Conservation (phyloP, 2,329 filamentous ascomycete genomes). For the Hypoxylon sp. region DNA sequence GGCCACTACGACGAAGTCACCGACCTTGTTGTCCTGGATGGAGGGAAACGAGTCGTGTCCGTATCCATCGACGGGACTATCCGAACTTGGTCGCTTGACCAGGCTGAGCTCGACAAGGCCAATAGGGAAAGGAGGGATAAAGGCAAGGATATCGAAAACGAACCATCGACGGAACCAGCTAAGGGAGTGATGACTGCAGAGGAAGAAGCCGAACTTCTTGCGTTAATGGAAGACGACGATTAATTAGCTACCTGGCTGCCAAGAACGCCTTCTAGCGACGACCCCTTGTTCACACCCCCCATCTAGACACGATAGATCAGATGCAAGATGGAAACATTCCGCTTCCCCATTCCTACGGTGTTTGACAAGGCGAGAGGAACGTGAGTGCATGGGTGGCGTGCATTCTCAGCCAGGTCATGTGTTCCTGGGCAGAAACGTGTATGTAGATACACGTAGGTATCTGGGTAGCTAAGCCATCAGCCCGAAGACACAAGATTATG, state of each 20-base stretch:
- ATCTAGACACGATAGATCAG: too few species aligned
- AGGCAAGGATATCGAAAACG: conserved; percentile 59
- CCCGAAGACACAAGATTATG: conserved; percentile 18
- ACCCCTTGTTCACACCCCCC: too few species aligned
- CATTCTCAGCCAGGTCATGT: neutral
- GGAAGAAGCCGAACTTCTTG: conserved; percentile 91
- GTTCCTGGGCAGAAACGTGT: neutral
- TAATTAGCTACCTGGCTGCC: conserved; percentile 39
- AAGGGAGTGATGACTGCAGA: conserved; percentile 77
- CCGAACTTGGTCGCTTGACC: conserved; percentile 79
- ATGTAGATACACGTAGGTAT: neutral
- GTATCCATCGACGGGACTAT: conserved; percentile 91
- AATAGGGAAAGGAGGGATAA: conserved; percentile 59
- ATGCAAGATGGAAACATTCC: neutral
- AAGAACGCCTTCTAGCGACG: neutral
- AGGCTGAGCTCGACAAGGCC: conserved; percentile 61
- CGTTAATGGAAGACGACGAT: conserved; percentile 85
- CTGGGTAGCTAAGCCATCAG: conserved; percentile 7
- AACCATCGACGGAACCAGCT: conserved; percentile 53
- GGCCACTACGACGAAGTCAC: conserved; percentile 97
- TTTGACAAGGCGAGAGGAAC: neutral
- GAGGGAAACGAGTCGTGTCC: conserved; percentile 69
- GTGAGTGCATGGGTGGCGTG: neutral
- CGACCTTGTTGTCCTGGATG: conserved; percentile 70
- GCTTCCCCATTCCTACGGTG: neutral